phyloP scores from a whole-genome alignment of 257 asterid species.

The Cruciata laevipes region DNA sequence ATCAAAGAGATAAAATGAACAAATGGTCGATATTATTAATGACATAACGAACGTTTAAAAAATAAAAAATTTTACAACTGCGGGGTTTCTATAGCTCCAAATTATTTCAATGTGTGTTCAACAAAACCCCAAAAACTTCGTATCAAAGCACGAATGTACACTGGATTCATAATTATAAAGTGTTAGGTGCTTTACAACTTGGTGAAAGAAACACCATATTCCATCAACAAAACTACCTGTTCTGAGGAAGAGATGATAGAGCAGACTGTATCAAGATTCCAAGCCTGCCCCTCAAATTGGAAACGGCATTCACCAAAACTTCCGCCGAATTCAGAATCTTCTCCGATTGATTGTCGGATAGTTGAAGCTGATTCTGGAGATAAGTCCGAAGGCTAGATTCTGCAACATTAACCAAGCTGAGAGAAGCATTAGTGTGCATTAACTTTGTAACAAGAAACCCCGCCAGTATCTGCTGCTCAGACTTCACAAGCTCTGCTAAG shows the following conservation, averaged over 20 bases:
- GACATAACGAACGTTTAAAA: no score
- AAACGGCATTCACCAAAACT: slow-evolving; percentile 32
- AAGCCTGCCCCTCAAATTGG: slow-evolving; percentile 40
- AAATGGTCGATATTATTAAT: no score
- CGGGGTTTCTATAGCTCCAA: no score
- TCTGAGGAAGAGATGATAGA: slow-evolving; percentile 39
- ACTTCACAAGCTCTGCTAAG: slow-evolving; percentile 72
- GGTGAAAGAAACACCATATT: slow-evolving; percentile 13
- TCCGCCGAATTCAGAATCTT: slow-evolving; percentile 15
- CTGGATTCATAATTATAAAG: no score
- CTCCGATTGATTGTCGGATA: slow-evolving; percentile 29
- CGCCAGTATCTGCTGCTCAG: slow-evolving; percentile 71
- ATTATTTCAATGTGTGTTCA: no score
- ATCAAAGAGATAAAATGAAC: no score
- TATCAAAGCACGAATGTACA: background rate
- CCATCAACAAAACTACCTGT: slow-evolving; percentile 21
- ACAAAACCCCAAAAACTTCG: background rate
- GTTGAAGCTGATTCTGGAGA: slow-evolving; percentile 40
- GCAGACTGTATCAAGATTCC: slow-evolving; percentile 46
- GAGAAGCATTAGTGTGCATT: slow-evolving; percentile 57
- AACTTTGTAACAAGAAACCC: slow-evolving; percentile 68
- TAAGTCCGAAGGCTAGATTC: slow-evolving; percentile 59
- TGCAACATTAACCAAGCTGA: slow-evolving; percentile 60
- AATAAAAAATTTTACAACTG: no score
- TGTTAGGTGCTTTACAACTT: background rate